A percentile compares a stretch with the other conserved stretches of the same genome.
Conservation (phyloP, 2,329 filamentous ascomycete genomes). For the Epicoccum nigrum region DNA sequence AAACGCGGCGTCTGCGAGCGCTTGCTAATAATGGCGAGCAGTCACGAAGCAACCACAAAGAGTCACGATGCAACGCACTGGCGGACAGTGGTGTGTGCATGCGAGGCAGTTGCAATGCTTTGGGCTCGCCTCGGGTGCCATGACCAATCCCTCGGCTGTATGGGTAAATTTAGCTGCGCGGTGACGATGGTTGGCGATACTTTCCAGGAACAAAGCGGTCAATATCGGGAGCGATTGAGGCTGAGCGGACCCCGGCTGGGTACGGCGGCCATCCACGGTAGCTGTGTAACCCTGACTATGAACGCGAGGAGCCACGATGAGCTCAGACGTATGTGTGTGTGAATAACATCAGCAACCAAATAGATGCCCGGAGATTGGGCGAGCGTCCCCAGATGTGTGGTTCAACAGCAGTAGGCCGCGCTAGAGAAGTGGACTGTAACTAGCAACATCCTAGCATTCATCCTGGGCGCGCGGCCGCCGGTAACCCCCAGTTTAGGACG, state of each 20-base stretch:
- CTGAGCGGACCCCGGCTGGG: constrained; percentile 25
- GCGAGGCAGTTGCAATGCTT: constrained; percentile 12
- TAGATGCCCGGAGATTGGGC: constrained; percentile 20
- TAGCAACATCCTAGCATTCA: constrained; percentile 18
- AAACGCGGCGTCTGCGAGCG: constrained; percentile 1
- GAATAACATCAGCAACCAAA: constrained; percentile 25
- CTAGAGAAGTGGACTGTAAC: constrained; percentile 27
- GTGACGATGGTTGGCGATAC: constrained; percentile 31
- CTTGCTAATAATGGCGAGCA: constrained; percentile 15
- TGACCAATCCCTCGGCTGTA: constrained; percentile 28
- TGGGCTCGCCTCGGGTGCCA: constrained; percentile 14
- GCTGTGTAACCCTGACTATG: constrained; percentile 11
- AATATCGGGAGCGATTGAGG: constrained; percentile 41
- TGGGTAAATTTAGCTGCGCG: constrained; percentile 39
- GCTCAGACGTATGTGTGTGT: constrained; percentile 20
- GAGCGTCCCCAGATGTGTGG: constrained; percentile 21
- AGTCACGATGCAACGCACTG: constrained; percentile 16
- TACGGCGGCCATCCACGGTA: constrained; percentile 13
- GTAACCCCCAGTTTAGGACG: constrained; percentile 24
- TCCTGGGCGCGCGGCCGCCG: constrained; percentile 21
- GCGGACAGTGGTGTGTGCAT: constrained; percentile 17
- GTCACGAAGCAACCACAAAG: constrained; percentile 7
- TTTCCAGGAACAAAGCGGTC: constrained; percentile 44
- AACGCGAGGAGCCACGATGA: constrained; percentile 12
- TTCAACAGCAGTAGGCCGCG: constrained; percentile 28